Evolutionary conservation across 2,329 filamentous ascomycete genomes (phyloP).

Genomic region (Colletotrichum melonis): DNA sequence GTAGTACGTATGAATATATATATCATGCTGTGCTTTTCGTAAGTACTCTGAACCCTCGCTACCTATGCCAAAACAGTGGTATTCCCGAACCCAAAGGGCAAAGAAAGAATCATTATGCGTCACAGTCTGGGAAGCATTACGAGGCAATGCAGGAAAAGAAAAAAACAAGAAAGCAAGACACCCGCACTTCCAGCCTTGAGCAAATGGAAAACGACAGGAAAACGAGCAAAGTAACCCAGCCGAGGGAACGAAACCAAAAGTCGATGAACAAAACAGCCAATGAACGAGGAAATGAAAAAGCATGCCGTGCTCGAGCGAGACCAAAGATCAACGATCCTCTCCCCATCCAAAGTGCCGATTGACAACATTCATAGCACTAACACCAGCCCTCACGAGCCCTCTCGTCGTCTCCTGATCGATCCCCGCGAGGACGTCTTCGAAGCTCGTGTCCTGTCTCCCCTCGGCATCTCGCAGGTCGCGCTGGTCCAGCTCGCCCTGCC

Average conservation of each 20-base stretch:
- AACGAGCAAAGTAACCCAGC: background rate
- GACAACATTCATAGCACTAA: constrained; percentile 62
- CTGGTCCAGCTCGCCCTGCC: constrained; percentile 66
- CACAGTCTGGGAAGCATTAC: constrained; percentile 29
- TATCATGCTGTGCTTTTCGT: background rate
- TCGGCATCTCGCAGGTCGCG: constrained; percentile 62
- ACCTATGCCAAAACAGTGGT: constrained; percentile 24
- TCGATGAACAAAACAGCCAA: background rate
- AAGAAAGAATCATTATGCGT: constrained; percentile 23
- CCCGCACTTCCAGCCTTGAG: background rate
- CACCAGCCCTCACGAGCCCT: constrained; percentile 58
- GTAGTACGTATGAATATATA: background rate
- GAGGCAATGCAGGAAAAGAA: constrained; percentile 2
- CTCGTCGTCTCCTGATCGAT: constrained; percentile 54
- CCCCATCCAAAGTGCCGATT: constrained; percentile 68
- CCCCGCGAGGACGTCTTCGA: constrained; percentile 42
- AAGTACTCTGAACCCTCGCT: constrained; percentile 18
- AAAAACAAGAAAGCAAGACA: background rate
- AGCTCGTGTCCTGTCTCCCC: constrained; percentile 47
- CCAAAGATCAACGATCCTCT: constrained; percentile 38
- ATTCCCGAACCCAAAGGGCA: background rate
- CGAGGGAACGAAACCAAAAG: background rate
- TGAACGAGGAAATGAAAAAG: background rate
- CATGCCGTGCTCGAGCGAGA: background rate
- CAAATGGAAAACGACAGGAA: background rate